Evolutionary conservation across 192 early-diverging fungal genomes (phyloP).

Genomic region (Irineochytrium annulatum): DNA sequence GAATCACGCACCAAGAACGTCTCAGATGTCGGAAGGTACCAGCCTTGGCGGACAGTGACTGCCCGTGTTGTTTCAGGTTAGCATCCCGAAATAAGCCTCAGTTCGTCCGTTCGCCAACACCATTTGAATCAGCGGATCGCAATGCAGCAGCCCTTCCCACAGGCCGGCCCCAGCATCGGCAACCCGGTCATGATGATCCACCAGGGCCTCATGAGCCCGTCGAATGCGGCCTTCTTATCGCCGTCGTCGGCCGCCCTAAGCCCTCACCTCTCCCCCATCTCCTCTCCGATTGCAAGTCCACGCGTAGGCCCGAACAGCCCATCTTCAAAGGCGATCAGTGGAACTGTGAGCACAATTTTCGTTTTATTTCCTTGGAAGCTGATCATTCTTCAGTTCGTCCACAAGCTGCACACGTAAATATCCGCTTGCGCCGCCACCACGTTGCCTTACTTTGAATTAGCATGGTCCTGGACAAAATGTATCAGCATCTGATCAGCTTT

Average conservation of each 20-base stretch:
- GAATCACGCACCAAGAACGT: too few relatives aligned
- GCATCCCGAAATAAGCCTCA: too few relatives aligned
- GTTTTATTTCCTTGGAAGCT: background rate
- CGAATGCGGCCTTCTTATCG: background rate
- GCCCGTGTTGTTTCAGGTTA: too few relatives aligned
- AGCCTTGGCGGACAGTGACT: too few relatives aligned
- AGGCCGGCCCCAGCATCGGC: too few relatives aligned
- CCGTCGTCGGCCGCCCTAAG: background rate
- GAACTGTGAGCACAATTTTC: constrained; percentile 8
- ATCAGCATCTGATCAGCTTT: constrained; percentile 87
- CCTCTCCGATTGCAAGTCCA: constrained; percentile 1
- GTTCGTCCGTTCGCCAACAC: too few relatives aligned
- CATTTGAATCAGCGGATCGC: too few relatives aligned
- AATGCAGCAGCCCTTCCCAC: too few relatives aligned
- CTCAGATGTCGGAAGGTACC: too few relatives aligned
- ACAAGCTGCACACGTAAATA: constrained; percentile 51
- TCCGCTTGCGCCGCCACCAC: too few relatives aligned
- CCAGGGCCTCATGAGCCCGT: background rate
- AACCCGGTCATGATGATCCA: too few relatives aligned
- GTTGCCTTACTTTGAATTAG: too few relatives aligned
- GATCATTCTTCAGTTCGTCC: constrained; percentile 43
- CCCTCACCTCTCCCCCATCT: background rate
- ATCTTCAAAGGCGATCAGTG: constrained; percentile 16
- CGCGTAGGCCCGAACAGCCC: constrained; percentile 1
- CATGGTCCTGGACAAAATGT: constrained; percentile 83